Evolutionary conservation across 1,284 basidiomycete species (phyloP), one percentile per base, ranked within the genome.

Genomic region (Ceratobasidium sp.): DNA sequence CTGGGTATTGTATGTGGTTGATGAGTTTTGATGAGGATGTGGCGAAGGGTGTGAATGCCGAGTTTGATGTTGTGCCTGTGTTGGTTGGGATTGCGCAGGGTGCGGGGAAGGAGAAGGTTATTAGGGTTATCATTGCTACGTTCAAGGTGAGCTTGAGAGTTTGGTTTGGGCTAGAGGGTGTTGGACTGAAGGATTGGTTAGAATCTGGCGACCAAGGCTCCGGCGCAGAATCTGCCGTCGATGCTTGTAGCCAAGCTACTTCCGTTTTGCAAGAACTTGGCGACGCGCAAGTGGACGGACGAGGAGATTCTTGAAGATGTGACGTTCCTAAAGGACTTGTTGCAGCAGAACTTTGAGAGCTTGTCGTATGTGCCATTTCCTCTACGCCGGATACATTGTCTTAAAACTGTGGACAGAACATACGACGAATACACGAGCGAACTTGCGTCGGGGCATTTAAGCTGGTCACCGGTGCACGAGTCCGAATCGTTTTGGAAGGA

Each of bases 401-500:
- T 68, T n/a, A 54, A 13, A 10, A 6, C 13, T n/a, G 12, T 56
- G 3, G 28, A 40, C 20, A 96, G 95, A 76, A 99, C 96, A 0
- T 99, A 94, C 84, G 98, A 99, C 84, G 96, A 98, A 85, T 99
- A 99, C 84, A 91, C 90, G 7, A 96, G 96, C 0, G 97, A 99
- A 84, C 87, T 99, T 23, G 87, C 91, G 40, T 96, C 94, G 0
- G 97, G 97, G 1, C 95, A 96, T 83, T 86, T 99, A 15, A 94
- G 95, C 4, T 99, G 96, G 95, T 93, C 96, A 6, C 97, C 97
- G 5, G 94, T 96, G 23, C 98, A 99, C 83, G 94, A 96, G 83
- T 95, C 94, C 7, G 97, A 99, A 78, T 92, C 96, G 70, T 99
- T 99, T 86, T 99, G 97, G 97, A 95, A 94, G 83, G 96, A 97